Conservation (phyloP, 176 grass and related monocot species). For the Metroxylon sagu region DNA sequence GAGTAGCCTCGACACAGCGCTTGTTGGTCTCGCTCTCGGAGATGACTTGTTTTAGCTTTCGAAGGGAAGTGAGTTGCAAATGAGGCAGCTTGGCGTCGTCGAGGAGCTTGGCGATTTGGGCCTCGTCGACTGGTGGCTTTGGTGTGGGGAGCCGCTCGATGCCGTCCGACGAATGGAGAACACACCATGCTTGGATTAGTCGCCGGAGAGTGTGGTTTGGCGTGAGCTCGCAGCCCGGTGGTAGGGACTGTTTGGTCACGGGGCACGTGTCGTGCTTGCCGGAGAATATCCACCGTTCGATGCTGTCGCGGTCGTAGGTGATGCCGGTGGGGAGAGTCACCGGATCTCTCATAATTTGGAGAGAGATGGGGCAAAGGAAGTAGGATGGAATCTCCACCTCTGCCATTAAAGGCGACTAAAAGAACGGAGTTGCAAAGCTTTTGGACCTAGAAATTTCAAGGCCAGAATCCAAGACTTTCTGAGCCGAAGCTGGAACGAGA, state of each 20-base stretch:
- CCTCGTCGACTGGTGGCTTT: not conserved
- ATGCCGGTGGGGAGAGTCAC: constrained; percentile 11
- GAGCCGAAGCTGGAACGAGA: no score
- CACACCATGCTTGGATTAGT: no score
- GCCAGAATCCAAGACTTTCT: no score
- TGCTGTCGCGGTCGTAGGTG: constrained; percentile 23
- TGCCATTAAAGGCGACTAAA: no score
- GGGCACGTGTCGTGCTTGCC: not conserved
- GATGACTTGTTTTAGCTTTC: constrained; percentile 13
- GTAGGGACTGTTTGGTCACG: not conserved
- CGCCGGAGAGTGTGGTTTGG: no score
- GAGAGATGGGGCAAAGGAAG: constrained; percentile 18
- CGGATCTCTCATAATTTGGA: constrained; percentile 13
- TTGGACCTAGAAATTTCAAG: no score
- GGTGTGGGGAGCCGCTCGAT: not conserved
- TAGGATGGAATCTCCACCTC: not conserved
- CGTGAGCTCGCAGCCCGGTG: not conserved
- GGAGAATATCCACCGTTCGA: constrained; percentile 6
- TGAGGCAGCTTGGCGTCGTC: not conserved
- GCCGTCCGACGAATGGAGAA: not conserved
- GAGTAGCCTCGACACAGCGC: constrained; percentile 19
- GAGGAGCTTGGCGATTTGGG: not conserved
- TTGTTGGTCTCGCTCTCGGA: constrained; percentile 22
- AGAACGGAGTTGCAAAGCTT: no score
- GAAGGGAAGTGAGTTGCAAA: constrained; percentile 8